Evolutionary conservation across 2,329 filamentous ascomycete genomes (phyloP).

Genomic region (Cordyceps fumosorosea): DNA sequence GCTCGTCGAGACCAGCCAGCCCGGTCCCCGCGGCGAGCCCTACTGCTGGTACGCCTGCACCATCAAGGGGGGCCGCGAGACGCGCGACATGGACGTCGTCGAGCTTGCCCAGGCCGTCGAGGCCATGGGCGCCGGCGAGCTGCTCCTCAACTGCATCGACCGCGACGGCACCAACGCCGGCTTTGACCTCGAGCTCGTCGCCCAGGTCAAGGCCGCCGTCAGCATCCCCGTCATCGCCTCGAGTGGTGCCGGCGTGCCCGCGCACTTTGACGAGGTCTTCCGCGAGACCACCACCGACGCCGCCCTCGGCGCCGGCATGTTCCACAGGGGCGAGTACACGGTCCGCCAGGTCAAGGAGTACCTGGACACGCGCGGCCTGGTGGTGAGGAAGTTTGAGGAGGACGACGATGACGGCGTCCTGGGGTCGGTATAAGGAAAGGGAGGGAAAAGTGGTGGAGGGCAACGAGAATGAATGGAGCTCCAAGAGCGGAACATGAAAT

Average conservation of each 20-base stretch:
- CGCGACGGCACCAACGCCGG: constrained; percentile 91
- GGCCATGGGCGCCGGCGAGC: constrained; percentile 91
- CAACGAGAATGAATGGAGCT: not conserved
- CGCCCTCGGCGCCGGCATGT: constrained; percentile 93
- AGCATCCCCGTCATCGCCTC: constrained; percentile 93
- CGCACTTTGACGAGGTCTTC: constrained; percentile 89
- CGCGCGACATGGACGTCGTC: constrained; percentile 86
- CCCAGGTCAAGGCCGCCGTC: constrained; percentile 78
- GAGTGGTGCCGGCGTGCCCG: constrained; percentile 81
- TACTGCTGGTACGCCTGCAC: constrained; percentile 98
- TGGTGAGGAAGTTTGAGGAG: constrained; percentile 81
- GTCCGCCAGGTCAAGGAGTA: constrained; percentile 90
- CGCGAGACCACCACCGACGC: constrained; percentile 80
- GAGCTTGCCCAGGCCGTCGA: constrained; percentile 85
- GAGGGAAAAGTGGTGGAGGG: constrained; percentile 1
- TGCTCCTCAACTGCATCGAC: constrained; percentile 96
- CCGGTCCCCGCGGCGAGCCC: constrained; percentile 68
- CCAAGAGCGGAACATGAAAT: not conserved
- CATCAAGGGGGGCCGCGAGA: constrained; percentile 89
- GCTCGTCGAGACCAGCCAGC: constrained; percentile 62
- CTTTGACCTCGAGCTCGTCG: constrained; percentile 88
- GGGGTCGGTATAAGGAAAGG: constrained; percentile 18
- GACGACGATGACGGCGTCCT: constrained; percentile 29
- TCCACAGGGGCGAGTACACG: constrained; percentile 91
- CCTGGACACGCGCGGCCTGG: constrained; percentile 61